Evolutionary conservation across 179 eudicot genomes (phyloP), one percentile per base, ranked within the genome.

Genomic region (Heliamphora pulchella): DNA sequence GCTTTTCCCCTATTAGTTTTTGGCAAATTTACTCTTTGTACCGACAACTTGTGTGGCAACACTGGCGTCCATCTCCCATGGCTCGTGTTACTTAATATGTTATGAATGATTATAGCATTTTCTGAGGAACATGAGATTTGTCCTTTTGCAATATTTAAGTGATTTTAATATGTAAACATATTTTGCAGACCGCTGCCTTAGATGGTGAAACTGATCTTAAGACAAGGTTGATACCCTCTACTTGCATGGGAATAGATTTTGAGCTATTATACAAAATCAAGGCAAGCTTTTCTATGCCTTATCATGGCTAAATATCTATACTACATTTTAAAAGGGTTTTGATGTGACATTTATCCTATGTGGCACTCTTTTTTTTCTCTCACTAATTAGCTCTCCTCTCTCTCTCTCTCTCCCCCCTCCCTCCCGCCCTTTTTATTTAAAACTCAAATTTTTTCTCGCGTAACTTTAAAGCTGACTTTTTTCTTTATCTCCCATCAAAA

Each of bases 181-280:
- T 58, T 71, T 76, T 88, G 86, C 89, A 96, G 99, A 96, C 99
- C 63, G 55, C 99, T 84, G 99, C 99, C 68, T 77, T 96, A 84
- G 99, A 96, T 87, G 99, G 99, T 74, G 99, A 96, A 86, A 96
- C 96, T 65, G 99, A 96, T 88, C 87, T 96, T 81, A 96, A 94
- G 89, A 94, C 97, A 82, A 87, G 99, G 85, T 84, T 89, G 73
- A 86, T 92, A 86, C 97, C 99, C 65, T 74, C 96, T 83, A 91
- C 98, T 80, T 96, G 98, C 87, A 87, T 89, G 91, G 99, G 99
- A 83, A 89, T 96, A 80, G 97, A 96, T 81, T 80, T 84, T 84
- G 98, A 96, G 71, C 88, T 94, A 55, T 87, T 96, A 79, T 97
- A 94, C 88, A 96, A 92, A 89, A 87, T 94, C 84, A 96, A 94